A percentile compares a stretch with the other conserved stretches of the same genome.
These are phyloP conservation scores for Phytopythium cucurbitacearum DNA, from an alignment of 352 stramenopile species.

Conservation along the genomic window DNA sequence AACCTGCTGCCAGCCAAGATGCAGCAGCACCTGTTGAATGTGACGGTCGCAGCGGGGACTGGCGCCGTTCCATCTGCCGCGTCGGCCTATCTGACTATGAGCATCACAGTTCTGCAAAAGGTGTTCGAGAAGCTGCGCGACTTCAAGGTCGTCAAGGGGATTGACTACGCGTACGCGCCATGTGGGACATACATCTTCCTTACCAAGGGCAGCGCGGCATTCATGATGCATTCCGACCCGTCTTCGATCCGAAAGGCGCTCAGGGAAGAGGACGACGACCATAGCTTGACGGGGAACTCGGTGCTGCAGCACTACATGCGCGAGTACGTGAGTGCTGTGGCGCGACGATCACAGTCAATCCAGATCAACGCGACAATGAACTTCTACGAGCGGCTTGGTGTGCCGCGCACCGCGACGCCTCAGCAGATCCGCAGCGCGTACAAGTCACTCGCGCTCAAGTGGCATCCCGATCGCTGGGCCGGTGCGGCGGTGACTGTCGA, in stretches of 20 bases:
- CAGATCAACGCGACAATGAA: slow-evolving; percentile 64
- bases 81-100: slow-evolving; percentile 77
- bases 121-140: slow-evolving; percentile 75
- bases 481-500: slow-evolving; percentile 24
- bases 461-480: slow-evolving; percentile 63
- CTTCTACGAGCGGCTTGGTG: slow-evolving; percentile 54
- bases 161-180: slow-evolving; percentile 63
- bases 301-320: slow-evolving; percentile 63
- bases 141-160: slow-evolving; percentile 61
- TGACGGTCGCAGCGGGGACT: slow-evolving; percentile 13
- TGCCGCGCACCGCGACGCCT: slow-evolving; percentile 30
- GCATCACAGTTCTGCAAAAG: slow-evolving; percentile 66
- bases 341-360: slow-evolving; percentile 47
- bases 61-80: slow-evolving; percentile 32
- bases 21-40: slow-evolving; percentile 46
- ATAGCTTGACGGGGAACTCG: slow-evolving; percentile 46
- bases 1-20: slow-evolving; percentile 61
- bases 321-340: slow-evolving; percentile 46
- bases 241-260: slow-evolving; percentile 40
- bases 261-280: slow-evolving; percentile 39
- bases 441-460: slow-evolving; percentile 49
- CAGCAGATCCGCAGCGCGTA: slow-evolving; percentile 50
- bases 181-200: slow-evolving; percentile 80
- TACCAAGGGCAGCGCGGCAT: slow-evolving; percentile 44
- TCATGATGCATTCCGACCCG: slow-evolving; percentile 41